Base-by-base conservation (phyloP, 805 yeast species). In the Vanderwaltozyma verrucispora region DNA sequence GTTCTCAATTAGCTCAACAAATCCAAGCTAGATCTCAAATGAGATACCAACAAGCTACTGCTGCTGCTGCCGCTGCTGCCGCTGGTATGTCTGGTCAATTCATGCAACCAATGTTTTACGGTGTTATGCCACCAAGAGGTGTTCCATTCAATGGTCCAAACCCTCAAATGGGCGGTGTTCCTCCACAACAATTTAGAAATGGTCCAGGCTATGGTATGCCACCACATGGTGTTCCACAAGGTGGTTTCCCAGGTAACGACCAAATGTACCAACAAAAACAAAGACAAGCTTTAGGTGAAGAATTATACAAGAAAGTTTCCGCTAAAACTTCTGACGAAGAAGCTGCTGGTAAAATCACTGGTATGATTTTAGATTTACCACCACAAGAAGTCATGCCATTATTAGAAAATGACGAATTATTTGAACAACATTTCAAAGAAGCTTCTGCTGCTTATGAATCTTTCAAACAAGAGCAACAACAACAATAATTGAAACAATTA, bases 231-330 rank as follows among this genome's bases (percentile, higher is more conserved):
- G 82, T 75, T 48, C 78, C 72, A 60, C 79, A 71, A 58, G 80
- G 69, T 62, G 71, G 54, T 47, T 63, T 62, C 60, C 62, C 62
- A 55, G 60, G 68, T 57, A 57, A 58, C 39, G 48, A 48, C 35
- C 66, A 58, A 56, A 72, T 58, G 92, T 85, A 62, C 49, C 84
- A 77, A 59, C 92, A 81, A 61, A 89, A 84, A 68, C 95, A 87
- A 73, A 89, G 89, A 85, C 89, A 94, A 76, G 75, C 87, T 61
- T 76, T 92, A 62, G 98, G 98, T 69, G 96, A 92, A 75, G 94
- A 87, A 62, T 74, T 92, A 60, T 92, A 89, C 75, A 87, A 94
- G 60, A 84, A 79, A 75, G 82, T 92, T 58, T 78, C 80, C 49
- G 77, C 87, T 50, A 82, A 82, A 69, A 85, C 88, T 55, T 77